Evolutionary conservation across 257 asterid species (phyloP), one percentile per base, ranked within the genome.

Genomic region (Sherardia arvensis): DNA sequence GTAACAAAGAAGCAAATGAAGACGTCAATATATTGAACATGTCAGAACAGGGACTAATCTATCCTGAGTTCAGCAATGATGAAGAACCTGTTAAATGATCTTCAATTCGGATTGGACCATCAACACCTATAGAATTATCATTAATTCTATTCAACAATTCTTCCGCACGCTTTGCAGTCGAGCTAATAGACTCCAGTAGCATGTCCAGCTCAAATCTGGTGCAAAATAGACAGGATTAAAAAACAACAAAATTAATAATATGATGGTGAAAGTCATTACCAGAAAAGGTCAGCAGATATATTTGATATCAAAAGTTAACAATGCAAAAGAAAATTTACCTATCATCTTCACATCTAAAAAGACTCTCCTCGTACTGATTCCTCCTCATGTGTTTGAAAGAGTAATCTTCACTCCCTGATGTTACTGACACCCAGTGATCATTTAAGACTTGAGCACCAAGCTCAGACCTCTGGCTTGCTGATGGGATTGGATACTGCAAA

Each of bases 401-500:
- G 79, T 93, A 93, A 78, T 93, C 99, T 80, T 93, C 99, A 76
- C 99, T 93, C 64, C 99, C 99, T 65, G 96, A 93, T 65, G 99
- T 93, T 77, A 93, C 99, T 71, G 99, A 93, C 53, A 93, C 99
- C 96, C 95, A 93, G 63, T 82, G 86, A 64, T 93, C 95, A 68
- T 93, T 93, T 55, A 93, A 75, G 60, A 93, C 97, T 81, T 81
- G 87, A 61, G 83, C 80, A 65, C 95, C 97, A 72, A 93, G 95
- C 74, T 87, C 95, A 59, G 97, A 83, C 72, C 87, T 87, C 74
- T 87, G 90, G 80, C 99, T 90, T 64, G 94, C 99, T 56, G 83
- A 65, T 68, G 94, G 76, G 66, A 87, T 86, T 57, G 96, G 97
- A 73, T 87, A 93, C 99, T 93, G 85, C 79, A 83, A 62, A 69